Base-by-base conservation (phyloP, 495 filamentous ascomycete genomes). In the Talaromyces ruber region DNA sequence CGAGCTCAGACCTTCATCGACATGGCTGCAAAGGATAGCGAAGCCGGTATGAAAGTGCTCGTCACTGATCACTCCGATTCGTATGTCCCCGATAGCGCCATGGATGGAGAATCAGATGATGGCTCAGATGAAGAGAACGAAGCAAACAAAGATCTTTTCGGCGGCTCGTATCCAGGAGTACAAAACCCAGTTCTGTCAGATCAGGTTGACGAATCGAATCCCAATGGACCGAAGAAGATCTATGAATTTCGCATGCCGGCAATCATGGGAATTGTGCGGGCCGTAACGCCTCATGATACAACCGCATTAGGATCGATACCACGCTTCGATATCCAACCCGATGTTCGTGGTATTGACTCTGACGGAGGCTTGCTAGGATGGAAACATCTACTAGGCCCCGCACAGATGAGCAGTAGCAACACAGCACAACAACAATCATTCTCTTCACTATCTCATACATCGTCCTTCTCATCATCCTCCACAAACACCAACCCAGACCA, bases 1-100 rank as follows among this genome's bases (percentile, higher is more conserved):
- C 74, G 78, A 21, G 76, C 78, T 1, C 78, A 81, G 57, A 79
- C 76, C 0, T 78, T 79, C 51, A 81, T 81, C 47, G 78, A 81
- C 50, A 79, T 77, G 72, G 78, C 78, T 4, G 69, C 70, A 12
- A 79, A 76, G 61, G 75, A 78, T 56, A 74, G 71, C 1, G 76
- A 79, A 63, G 67, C 67, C 1, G 76, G 76, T 18, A 72, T 79
- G 73, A 69, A 62, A 18, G 72, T 79, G 1, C 45, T 79, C 12
- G 74, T 81, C 28, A 76, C 76, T 22, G 78, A 81, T 65, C 72
- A 73, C 51, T 79, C 76, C 1, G 76, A 81, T 51, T 64, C 64
- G 0, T 78, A 71, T 47, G 65, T 75, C 6, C 76, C 76, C 0
- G 76, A 79, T 39, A 75, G 69, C 59, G 74, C 73, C 0, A 25